Evolutionary conservation across 129 eudicot genomes (phyloP).

Genomic region (Ambrosia trifida): DNA sequence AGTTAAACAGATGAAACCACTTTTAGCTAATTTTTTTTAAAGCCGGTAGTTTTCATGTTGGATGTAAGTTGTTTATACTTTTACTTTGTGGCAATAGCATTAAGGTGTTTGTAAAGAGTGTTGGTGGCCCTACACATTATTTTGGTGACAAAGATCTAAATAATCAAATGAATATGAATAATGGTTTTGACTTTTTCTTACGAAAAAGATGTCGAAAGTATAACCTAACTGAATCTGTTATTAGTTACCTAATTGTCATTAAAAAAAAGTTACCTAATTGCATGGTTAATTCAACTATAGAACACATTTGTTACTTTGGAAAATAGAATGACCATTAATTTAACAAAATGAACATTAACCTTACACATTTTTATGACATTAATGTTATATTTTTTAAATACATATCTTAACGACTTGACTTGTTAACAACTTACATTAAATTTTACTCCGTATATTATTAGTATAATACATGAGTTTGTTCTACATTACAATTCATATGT

Average conservation of each 20-base stretch:
- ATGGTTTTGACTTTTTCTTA: neutral
- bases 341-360: no score
- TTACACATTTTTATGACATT: no score
- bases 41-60: neutral
- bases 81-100: neutral
- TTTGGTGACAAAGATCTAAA: constrained; percentile 1
- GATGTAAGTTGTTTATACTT: neutral
- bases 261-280: neutral
- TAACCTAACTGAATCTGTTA: neutral
- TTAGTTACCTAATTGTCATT: neutral
- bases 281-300: neutral
- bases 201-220: neutral
- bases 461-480: no score
- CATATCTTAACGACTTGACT: no score
- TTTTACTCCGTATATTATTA: no score
- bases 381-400: no score
- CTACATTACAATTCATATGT: no score
- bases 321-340: no score
- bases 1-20: neutral
- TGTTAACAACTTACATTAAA: no score
- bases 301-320: neutral
- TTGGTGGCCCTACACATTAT: neutral
- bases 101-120: neutral
- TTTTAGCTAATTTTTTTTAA: neutral
- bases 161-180: neutral